Base-by-base conservation (phyloP, 2,329 filamentous ascomycete genomes). In the Trichoderma sp. region DNA sequence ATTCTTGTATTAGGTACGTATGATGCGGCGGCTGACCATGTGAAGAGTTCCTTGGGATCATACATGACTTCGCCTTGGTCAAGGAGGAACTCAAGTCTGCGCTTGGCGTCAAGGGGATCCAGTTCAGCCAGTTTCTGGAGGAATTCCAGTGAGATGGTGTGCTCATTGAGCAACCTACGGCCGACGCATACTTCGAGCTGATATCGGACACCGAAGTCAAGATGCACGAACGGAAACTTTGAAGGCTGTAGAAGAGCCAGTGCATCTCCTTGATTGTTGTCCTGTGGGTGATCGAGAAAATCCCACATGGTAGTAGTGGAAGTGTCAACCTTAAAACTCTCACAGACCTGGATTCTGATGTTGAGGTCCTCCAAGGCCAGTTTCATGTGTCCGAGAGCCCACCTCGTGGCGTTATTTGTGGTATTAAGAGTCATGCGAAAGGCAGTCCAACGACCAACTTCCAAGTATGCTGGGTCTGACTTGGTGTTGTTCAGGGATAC, bases 171-270 rank as follows among this genome's bases (percentile, higher is more conserved):
- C 29, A 91, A 87, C 0, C 92, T 91, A 33, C 93, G 90, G 0
- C 95, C 97, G n/a, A 98, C 88, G 81, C 96, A 98, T 0, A 95
- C 95, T 82, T 99, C 96, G 0, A 99, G 89, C 82, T 98, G 95
- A 81, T 98, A 99, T 18, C 94, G 90, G 1, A 98, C 90, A 1
- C 91, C 85, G 77, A 95, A 98, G 0, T 90, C 85, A 4, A 96
- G 86, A 35, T 82, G 79, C 12, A 82, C 71, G n/a, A 76, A 68
- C 6, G 73, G 67, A 7, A 75, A 60, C 1, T 74, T 72, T 14
- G 76, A 77, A 12, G 78, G 76, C 12, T 78, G 78, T 6, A 85
- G 77, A 4, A 83, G 79, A 31, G 82, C 79, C 4, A 81, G 76
- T 4, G 83, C 80, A 31, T 82, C 81, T 16, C 76, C 77, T 6